Base-by-base conservation (phyloP, 805 yeast genomes). In the Lipomyces japonicus region DNA sequence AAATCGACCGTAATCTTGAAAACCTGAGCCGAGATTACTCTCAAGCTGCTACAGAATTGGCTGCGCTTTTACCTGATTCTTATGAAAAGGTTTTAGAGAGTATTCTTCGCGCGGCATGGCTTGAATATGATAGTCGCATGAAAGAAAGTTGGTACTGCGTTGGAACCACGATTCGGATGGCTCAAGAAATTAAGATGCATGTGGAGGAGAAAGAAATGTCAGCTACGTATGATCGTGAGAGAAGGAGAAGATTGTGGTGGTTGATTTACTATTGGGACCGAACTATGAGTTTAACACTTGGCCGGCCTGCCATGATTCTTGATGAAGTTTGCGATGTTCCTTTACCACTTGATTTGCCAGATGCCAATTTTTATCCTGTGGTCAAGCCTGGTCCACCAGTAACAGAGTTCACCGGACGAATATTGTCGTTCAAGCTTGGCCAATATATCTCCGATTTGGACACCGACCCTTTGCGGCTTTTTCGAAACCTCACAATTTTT, bases 261-360 rank as follows among this genome's bases (percentile, higher is more conserved):
- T 51, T 50, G 2, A 44, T 54, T 21, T 54, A 54, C 44, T 44
- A 54, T 37, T 54, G 58, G 58, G 58, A 54, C 32, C 46, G 58
- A 18, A 39, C 50, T 19, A 38, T 54, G 47, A 52, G 53, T 5
- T 42, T 51, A 21, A 47, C 43, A 19, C 41, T 54, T 10, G 55
- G 55, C 19, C 49, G 58, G 42, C 58, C 58, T 19, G 42, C 44
- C 37, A 54, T 54, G 58, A 54, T 54, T 26, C 25, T 39, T 19
- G 56, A 50, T 38, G 52, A 52, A 16, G 31, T 39, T 4, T 51
- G 56, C 38, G 39, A 37, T 10, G 53, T 48, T 16, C 58, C 58
- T 6, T 28, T 54, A 37, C 58, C 58, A 26, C 50, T 54, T 14
- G 57, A 54, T 21, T 39, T 54, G 19, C 39, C 58, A 3, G 58